These are phyloP conservation scores for Haplosporangium sp. DNA, from an alignment of 371 early-diverging fungal genomes.

Conservation along the genomic window DNA sequence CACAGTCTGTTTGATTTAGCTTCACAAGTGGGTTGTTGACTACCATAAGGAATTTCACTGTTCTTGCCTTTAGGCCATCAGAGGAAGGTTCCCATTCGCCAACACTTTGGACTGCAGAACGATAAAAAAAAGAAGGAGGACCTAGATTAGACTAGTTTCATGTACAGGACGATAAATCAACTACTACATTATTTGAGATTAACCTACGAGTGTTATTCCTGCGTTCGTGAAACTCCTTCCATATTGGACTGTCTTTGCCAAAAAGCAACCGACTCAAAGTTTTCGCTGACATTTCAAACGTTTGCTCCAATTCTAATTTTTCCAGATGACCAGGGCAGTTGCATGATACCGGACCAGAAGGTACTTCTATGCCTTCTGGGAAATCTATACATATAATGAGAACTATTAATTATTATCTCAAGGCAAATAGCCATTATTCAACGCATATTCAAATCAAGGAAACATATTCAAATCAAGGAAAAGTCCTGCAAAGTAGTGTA, in stretches of 20 bases:
- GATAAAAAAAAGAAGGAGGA: background rate
- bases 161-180: background rate
- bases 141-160: too few relatives aligned
- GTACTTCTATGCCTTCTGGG: conserved; percentile 60
- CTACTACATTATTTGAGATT: background rate
- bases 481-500: background rate
- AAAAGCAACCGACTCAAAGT: conserved; percentile 71
- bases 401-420: too few relatives aligned
- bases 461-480: background rate
- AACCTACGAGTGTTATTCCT: conserved; percentile 61
- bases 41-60: conserved; percentile 65
- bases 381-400: conserved; percentile 7
- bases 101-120: conserved; percentile 55
- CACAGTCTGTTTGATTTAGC: conserved; percentile 69
- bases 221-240: conserved; percentile 63
- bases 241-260: conserved; percentile 59
- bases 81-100: conserved; percentile 54
- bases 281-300: conserved; percentile 71
- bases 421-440: background rate
- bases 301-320: conserved; percentile 67
- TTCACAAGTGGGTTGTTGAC: conserved; percentile 68
- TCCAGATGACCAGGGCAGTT: conserved; percentile 78
- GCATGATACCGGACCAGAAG: conserved; percentile 65
- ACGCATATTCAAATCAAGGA: background rate
- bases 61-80: conserved; percentile 56